Conservation (phyloP, 305 asterid genomes). For the Rubia balearica region DNA sequence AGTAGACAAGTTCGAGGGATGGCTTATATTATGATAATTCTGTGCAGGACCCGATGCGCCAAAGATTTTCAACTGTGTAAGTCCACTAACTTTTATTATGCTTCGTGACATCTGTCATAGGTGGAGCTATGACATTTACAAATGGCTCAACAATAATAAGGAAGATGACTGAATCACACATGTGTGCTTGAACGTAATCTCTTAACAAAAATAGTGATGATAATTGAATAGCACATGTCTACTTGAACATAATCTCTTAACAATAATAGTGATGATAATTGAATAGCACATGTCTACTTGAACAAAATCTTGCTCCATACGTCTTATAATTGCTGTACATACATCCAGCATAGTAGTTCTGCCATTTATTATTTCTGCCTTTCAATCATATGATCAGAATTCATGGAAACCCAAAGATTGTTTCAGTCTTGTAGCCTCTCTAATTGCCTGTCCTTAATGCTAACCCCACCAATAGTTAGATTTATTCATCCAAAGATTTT, state of each 20-base stretch:
- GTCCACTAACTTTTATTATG: constrained; percentile 16
- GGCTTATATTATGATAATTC: constrained; percentile 11
- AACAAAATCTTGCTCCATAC: neutral
- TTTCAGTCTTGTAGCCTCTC: neutral
- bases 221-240: neutral
- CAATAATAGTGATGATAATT: neutral
- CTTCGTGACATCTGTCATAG: neutral
- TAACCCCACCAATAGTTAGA: neutral
- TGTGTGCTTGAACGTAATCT: neutral
- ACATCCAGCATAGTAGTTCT: too few species aligned
- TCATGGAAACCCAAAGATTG: neutral
- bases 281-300: neutral
- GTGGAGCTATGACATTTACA: too few species aligned
- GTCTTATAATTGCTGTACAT: neutral
- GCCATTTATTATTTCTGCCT: too few species aligned
- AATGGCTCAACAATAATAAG: too few species aligned
- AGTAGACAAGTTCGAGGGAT: neutral
- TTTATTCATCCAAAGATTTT: neutral
- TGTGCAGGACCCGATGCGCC: constrained; percentile 94
- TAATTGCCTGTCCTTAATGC: neutral
- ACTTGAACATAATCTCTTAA: neutral
- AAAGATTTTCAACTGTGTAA: constrained; percentile 74
- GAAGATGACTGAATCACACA: neutral
- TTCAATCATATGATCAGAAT: too few species aligned
- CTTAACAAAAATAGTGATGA: neutral